phyloP scores from a whole-genome alignment of 768 basidiomycete species.

The Terana coerulea region DNA sequence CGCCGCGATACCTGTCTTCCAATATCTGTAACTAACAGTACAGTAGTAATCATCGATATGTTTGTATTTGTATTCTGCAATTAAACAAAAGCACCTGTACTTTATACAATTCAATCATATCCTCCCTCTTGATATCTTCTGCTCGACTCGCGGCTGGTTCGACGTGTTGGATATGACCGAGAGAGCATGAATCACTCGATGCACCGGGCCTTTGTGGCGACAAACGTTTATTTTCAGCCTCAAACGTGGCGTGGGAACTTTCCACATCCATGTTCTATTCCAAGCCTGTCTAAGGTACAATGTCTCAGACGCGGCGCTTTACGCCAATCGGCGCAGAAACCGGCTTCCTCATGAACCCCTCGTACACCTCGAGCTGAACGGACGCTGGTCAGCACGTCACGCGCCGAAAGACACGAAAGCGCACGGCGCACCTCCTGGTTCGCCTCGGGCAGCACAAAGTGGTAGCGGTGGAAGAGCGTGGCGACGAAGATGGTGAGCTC shows the following conservation, averaged over 20 bases:
- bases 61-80: neutral
- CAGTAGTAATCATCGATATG: neutral
- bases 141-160: too few species aligned
- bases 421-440: neutral
- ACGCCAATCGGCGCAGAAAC: neutral
- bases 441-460: neutral
- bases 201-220: too few species aligned
- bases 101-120: too few species aligned
- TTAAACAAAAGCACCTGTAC: too few species aligned
- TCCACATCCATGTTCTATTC: too few species aligned
- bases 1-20: neutral
- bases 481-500: slow-evolving; percentile 1
- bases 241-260: too few species aligned
- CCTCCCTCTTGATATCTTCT: too few species aligned
- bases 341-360: slow-evolving; percentile 7
- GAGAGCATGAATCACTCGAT: too few species aligned
- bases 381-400: neutral
- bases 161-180: too few species aligned
- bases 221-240: too few species aligned
- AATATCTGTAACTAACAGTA: neutral
- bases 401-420: neutral
- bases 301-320: too few species aligned
- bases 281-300: too few species aligned
- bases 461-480: slow-evolving; percentile 7
- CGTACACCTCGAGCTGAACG: neutral